Evolutionary conservation across 768 basidiomycete genomes (phyloP), one percentile per base, ranked within the genome.

Genomic region (Psilocybe azurescens): DNA sequence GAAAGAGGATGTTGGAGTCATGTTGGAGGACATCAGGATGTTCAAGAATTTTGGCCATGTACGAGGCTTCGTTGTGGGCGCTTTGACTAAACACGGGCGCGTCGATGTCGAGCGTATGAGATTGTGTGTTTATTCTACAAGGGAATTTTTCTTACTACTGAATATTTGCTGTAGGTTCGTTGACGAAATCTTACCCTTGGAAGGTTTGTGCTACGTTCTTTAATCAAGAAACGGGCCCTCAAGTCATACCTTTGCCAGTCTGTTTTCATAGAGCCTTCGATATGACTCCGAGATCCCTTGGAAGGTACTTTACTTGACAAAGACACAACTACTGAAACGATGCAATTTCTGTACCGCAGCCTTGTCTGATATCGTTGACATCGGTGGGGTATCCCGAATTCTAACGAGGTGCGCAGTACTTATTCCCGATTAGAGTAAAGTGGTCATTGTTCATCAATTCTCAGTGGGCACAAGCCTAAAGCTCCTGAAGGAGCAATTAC

Each of bases 181-280:
- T 41, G 78, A 83, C 55, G 84, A 83, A 60, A 85, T 89, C 41
- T 65, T 77, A 58, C 87, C 89, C 3, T 67, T 89, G 47, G 84
- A 93, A 83, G 86, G 91, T 89, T 53, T 60, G 68, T 53, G n/a
- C 14, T 51, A 16, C 52, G 55, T 38, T 36, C 33, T 36, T 56
- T 53, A 28, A 38, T 47, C 24, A 24, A 24, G 24, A 36, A 36
- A 36, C 11, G 11, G 6, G 33, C 33, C 7, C 33, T 6, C 33
- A 36, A 36, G 11, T 36, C 11, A 16, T 10, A 16, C 18, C 18
- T n/a, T n/a, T 18, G 32, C n/a, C 28, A 92, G 91, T 90, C 47
- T 91, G 89, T 65, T 92, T 93, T 71, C 91, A 93, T 69, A 79
- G 91, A 58, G 91, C 91, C 32, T 88, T 93, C 64, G 92, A 93